Evolutionary conservation across 345 rosid genomes (phyloP).

Genomic region (Euphorbia lathyris): DNA sequence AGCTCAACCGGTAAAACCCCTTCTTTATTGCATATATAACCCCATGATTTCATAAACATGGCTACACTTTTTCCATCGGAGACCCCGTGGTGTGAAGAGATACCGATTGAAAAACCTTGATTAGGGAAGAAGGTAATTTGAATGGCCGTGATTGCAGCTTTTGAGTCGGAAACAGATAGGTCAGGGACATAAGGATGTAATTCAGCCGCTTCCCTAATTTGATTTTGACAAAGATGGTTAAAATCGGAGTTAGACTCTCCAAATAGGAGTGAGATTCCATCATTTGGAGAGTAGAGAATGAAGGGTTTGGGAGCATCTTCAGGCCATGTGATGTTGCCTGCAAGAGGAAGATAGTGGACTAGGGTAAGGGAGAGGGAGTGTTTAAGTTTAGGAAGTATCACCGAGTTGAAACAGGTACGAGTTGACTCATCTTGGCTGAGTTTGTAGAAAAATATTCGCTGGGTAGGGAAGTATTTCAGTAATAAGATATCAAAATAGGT

Average conservation of each 20-base stretch:
- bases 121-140: slow-evolving; percentile 1
- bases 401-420: not conserved
- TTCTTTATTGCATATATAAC: slow-evolving; percentile 6
- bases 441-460: not conserved
- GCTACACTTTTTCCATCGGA: slow-evolving; percentile 9
- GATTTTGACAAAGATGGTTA: not conserved
- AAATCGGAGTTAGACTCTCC: not conserved
- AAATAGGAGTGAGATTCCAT: not conserved
- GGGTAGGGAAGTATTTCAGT: not conserved
- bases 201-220: not conserved
- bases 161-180: not conserved
- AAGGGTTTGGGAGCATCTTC: not conserved
- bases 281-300: not conserved
- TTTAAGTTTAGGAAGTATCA: not conserved
- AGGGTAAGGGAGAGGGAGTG: not conserved
- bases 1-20: slow-evolving; percentile 17
- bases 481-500: not conserved
- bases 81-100: slow-evolving; percentile 6
- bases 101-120: slow-evolving; percentile 7
- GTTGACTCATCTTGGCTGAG: not conserved
- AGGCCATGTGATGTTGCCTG: not conserved
- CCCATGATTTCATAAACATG: slow-evolving; percentile 20
- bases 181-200: not conserved
- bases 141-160: not conserved
- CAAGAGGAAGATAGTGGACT: not conserved